Evolutionary conservation across 1,139 yeast species (phyloP).

Genomic region (Zhuliangozyma blackwelliae): DNA sequence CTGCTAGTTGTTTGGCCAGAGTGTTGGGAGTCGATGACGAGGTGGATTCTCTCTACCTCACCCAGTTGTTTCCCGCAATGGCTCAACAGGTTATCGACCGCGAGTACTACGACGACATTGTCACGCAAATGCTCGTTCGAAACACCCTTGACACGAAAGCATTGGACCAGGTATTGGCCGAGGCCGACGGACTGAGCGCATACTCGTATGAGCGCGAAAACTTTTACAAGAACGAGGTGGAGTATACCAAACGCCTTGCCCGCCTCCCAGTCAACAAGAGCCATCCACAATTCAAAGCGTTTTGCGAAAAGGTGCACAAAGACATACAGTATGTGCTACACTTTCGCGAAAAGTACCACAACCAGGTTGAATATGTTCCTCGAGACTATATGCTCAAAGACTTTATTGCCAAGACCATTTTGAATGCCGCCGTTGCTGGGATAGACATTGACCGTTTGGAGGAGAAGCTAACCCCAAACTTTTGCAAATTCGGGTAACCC

Average conservation of each 20-base stretch:
- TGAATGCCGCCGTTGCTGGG: slow-evolving; percentile 6
- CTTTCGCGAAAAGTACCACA: slow-evolving; percentile 1
- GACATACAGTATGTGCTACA: slow-evolving; percentile 5
- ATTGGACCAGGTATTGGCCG: neutral
- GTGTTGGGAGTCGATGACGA: slow-evolving; percentile 14
- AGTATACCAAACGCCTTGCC: slow-evolving; percentile 2
- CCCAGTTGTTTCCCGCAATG: slow-evolving; percentile 5
- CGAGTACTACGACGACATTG: slow-evolving; percentile 1
- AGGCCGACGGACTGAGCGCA: slow-evolving; percentile 7
- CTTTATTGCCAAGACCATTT: slow-evolving; percentile 3
- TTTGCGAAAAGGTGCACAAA: slow-evolving; percentile 3
- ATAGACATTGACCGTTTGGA: neutral
- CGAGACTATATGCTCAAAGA: slow-evolving; percentile 6
- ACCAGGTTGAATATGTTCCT: slow-evolving; percentile 4
- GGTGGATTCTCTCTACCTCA: slow-evolving; percentile 4
- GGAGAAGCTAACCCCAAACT: slow-evolving; percentile 2
- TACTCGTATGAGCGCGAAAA: slow-evolving; percentile 33
- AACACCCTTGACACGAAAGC: slow-evolving; percentile 5
- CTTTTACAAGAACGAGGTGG: slow-evolving; percentile 22
- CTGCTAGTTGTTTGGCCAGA: slow-evolving; percentile 30
- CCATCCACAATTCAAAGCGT: neutral
- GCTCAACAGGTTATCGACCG: slow-evolving; percentile 1
- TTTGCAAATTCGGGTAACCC: slow-evolving; percentile 5
- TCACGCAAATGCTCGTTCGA: slow-evolving; percentile 2
- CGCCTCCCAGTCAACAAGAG: slow-evolving; percentile 1